Evolutionary conservation across 2,329 filamentous ascomycete genomes (phyloP), one percentile per base, ranked within the genome.

Genomic region (Onygenales sp.): DNA sequence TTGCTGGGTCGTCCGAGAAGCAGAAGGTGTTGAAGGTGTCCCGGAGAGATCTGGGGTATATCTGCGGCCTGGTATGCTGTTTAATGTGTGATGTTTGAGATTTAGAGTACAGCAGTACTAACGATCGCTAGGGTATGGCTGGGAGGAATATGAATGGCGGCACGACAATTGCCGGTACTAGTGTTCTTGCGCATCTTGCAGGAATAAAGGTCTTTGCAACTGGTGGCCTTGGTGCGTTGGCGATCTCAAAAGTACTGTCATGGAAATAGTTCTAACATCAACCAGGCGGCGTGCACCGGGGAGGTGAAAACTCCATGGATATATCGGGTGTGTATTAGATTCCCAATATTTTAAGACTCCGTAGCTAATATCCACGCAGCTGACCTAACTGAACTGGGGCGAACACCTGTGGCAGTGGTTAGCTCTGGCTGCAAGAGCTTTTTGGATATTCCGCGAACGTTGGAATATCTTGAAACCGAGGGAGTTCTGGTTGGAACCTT

Each of bases 351-450:
- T 32, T 42, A 13, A 13, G 43, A 13, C 10, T 17, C 38, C 41
- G 2, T 35, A 38, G 54, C 55, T 51, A 31, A 36, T 31, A 45
- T n/a, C 32, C 50, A 32, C 33, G 11, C 48, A 73, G 92, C 93
- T 42, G 93, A 98, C 71, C 78, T 98, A 56, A 96, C 89, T 3
- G 93, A 97, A 75, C 81, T 98, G 50, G 91, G 93, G 13, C 81
- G 90, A 54, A 96, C 91, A 7, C 83, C 88, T 9, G 85, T 98
- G 51, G 86, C 91, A 31, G 91, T 98, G 2, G 77, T 98, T 51
- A 87, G 86, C 69, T 89, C 87, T 59, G 93, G 93, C 11, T 94
- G 89, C 73, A 98, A 98, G 73, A 93, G 92, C 57, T 97, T 98
- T 69, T 77, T 98, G 39, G 93, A 98, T 66, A 90, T 96, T 55